phyloP scores from a whole-genome alignment of 2,329 filamentous ascomycete genomes.

The Hymenoscyphus fraxineus region DNA sequence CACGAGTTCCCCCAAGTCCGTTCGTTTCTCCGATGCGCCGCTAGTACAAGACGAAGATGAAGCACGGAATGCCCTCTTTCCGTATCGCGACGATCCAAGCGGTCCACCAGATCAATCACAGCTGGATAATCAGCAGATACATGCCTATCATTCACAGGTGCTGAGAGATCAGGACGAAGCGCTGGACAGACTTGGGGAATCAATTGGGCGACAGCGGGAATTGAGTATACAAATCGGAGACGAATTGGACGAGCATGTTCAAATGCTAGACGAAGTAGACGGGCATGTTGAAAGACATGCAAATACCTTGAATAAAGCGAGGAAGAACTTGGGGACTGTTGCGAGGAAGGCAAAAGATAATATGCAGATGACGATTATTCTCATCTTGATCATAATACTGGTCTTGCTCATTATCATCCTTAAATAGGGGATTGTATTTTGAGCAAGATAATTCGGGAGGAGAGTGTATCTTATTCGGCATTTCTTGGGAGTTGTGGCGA shows the following conservation, averaged over 20 bases:
- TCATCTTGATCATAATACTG: slow-evolving; percentile 62
- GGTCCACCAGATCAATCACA: slow-evolving; percentile 35
- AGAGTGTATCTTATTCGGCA: slow-evolving; percentile 1
- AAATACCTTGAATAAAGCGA: slow-evolving; percentile 69
- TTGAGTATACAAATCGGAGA: slow-evolving; percentile 94
- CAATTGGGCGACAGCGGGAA: slow-evolving; percentile 84
- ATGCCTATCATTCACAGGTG: slow-evolving; percentile 76
- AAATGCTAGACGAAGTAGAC: slow-evolving; percentile 87
- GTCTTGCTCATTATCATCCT: slow-evolving; percentile 64
- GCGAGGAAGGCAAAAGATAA: slow-evolving; percentile 75
- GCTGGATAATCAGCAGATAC: slow-evolving; percentile 80
- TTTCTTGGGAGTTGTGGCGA: slow-evolving; percentile 18
- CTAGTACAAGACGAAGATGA: slow-evolving; percentile 42
- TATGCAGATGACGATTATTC: slow-evolving; percentile 74
- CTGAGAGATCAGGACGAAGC: slow-evolving; percentile 90
- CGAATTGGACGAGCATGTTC: slow-evolving; percentile 86
- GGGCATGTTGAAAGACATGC: slow-evolving; percentile 77
- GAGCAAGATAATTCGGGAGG: neutral
- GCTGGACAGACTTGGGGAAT: slow-evolving; percentile 81
- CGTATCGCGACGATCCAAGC: slow-evolving; percentile 68
- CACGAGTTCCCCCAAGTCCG: slow-evolving; percentile 59
- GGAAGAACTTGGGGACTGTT: slow-evolving; percentile 67
- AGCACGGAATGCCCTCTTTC: slow-evolving; percentile 57
- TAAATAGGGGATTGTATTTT: slow-evolving; percentile 43
- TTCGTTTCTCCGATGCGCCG: slow-evolving; percentile 75